Base-by-base conservation (phyloP, 129 eudicot species). In the Centella asiatica region DNA sequence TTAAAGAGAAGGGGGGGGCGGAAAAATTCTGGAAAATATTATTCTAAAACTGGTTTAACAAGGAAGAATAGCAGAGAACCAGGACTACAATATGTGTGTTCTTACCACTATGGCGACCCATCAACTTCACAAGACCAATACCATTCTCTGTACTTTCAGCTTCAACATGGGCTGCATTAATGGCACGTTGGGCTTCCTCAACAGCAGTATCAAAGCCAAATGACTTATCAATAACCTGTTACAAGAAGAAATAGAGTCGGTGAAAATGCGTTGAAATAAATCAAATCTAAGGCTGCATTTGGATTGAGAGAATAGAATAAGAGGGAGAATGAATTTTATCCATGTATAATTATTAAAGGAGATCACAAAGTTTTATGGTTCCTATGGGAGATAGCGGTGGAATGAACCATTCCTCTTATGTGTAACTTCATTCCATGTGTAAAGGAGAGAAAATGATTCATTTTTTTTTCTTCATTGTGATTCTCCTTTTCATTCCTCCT, bases 171-270 rank as follows among this genome's bases (percentile, higher is more conserved):
- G 99, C 96, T 65, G 99, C 96, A 75, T 77, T 82, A 18, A 92
- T 92, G 18, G 99, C 99, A 71, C 99, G 90, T 39, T 92, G 90
- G 50, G 99, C 99, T 75, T 92, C 99, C 83, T 92, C 99, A 59
- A 92, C 96, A 65, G 96, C 94, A 54, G 95, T 81, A 69, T 92
- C 99, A 60, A 92, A 92, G 31, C 99, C 99, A 66, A 92, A 92
- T 0, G 98, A 87, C 67, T 78, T 87, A 77, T 92, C 98, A 45
- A 92, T 92, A 34, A 92, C 74, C 98, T 89, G 80, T 13, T 7
- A 51, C 32, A n/a, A 18, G 5, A 45, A 14, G n/a, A 45, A n/a
- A n/a, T n/a, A n/a, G n/a, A n/a, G n/a, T 3, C 36, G 29, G 25
- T 46, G 4, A 12, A 33, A 37, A 12, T 15, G 2, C 4, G 28